Evolutionary conservation across 257 asterid genomes (phyloP), one percentile per base, ranked within the genome.

Genomic region (Thymus mandschuricus): DNA sequence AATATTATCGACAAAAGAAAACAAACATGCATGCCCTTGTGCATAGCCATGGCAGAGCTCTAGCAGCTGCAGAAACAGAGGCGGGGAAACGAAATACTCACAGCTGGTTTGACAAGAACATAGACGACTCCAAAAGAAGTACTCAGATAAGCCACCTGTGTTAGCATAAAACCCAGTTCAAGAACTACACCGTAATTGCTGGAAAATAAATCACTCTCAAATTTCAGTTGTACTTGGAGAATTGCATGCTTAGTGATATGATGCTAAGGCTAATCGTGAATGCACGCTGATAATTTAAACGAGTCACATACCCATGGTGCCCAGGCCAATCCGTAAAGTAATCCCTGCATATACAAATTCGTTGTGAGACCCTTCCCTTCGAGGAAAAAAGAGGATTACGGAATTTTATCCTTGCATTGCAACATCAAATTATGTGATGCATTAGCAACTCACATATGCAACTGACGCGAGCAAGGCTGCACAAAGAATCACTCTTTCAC

Each of bases 261-360:
- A 34, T 12, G 45, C 10, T 8, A 50, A 60, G 31, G 31, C 5
- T 60, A 34, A 13, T 60, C 0, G 44, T 6, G 34, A 45, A 43
- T 3, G 55, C 49, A 41, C 27, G 80, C 63, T 60, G 6, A 4
- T 29, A 51, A 65, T 45, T 21, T 67, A 11, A 10, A 69, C 31
- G 41, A 63, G 69, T 56, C 48, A 48, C 81, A 12, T 82, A 92
- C 98, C 98, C 97, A 93, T 27, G 98, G 80, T 52, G 98, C 96
- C 98, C 97, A 93, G 30, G 98, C 98, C 84, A 89, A 82, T 64
- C 98, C 98, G 68, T 87, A 89, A n/a, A 90, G 83, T 75, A 90
- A 69, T 74, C 96, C 98, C 98, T 92, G 89, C 68, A 56, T 40
- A 68, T 52, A 71, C 4, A 60, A 67, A 71, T 33, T 27, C 13